Evolutionary conservation across 768 basidiomycete species (phyloP), one percentile per base, ranked within the genome.

Genomic region (Mycena crocata): DNA sequence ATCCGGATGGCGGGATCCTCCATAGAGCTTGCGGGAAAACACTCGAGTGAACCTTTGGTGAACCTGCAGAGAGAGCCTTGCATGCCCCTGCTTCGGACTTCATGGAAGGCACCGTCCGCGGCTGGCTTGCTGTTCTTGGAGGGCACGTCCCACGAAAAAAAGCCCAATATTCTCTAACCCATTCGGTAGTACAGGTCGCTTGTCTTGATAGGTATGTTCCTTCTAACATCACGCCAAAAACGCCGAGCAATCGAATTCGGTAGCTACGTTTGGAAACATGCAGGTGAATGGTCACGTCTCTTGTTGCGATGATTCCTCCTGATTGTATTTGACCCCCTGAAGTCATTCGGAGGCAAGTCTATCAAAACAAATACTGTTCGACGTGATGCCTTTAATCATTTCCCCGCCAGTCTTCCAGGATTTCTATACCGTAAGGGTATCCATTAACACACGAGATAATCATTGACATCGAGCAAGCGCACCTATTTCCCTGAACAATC

Each of bases 71-170:
- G 49, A 9, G 31, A 30, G n/a, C n/a, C n/a, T n/a, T n/a, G n/a
- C n/a, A n/a, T n/a, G n/a, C n/a, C n/a, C n/a, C n/a, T n/a, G 21
- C 15, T 49, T 10, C 48, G 17, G 71, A 70, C 45, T 49, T 49
- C 48, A 31, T 49, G 7, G 28, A 49, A 49, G 48, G 48, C 28
- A 30, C 48, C 28, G 8, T 49, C 26, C 48, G 48, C 21, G 48
- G 48, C 14, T 49, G 48, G 48, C 48, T 49, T 17, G 48, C 48
- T 49, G 30, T 49, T 4, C 14, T 31, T 15, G 48, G 48, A 30
- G 48, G 48, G 48, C 28, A 49, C 14, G 48, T 49, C n/a, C 8
- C 24, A 49, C 28, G 15, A 49, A 2, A 24, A 3, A 4, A 7
- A 24, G 23, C n/a, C 24, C 21, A 24, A 23, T 10, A 5, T 9